A percentile compares a stretch with the other conserved stretches of the same genome.
Conservation (phyloP, 164 flowering plant genomes). For the Umbellularia californica region DNA sequence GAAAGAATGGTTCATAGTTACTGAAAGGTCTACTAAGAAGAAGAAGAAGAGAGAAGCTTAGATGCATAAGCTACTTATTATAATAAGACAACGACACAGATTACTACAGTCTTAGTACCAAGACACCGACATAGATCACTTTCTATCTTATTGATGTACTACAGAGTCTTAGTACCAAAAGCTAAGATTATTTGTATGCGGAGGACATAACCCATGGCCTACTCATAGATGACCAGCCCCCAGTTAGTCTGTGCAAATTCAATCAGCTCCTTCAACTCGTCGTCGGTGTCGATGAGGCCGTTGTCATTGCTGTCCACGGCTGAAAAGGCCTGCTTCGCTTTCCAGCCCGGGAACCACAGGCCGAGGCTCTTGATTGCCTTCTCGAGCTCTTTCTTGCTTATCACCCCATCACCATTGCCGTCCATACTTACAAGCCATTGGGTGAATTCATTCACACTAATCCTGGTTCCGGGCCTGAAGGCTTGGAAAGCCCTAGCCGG, state of each 20-base stretch:
- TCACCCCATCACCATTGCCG: not conserved
- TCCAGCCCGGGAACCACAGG: not conserved
- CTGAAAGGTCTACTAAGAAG: no score
- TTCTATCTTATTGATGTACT: no score
- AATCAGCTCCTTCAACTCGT: not conserved
- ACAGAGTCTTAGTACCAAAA: not conserved
- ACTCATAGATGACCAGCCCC: not conserved
- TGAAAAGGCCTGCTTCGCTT: not conserved
- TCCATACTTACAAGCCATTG: not conserved
- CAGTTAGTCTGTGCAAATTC: not conserved
- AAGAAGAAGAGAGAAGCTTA: no score
- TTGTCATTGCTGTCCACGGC: not conserved
- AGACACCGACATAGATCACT: not conserved
- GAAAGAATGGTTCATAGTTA: no score
- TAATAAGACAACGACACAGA: no score
- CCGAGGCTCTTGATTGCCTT: not conserved
- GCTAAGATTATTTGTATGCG: not conserved
- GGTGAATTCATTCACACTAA: not conserved
- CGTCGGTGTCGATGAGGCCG: not conserved
- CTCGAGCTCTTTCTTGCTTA: constrained; percentile 1
- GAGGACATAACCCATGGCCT: not conserved
- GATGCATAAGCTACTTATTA: no score
- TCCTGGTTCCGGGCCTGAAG: not conserved
- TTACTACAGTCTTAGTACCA: not conserved
- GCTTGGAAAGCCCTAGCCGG: not conserved